Percentiles rank a stretch among this genome's conserved stretches.
Conservation (phyloP, 2,329 filamentous ascomycete species). For the Sclerotinia borealis region DNA sequence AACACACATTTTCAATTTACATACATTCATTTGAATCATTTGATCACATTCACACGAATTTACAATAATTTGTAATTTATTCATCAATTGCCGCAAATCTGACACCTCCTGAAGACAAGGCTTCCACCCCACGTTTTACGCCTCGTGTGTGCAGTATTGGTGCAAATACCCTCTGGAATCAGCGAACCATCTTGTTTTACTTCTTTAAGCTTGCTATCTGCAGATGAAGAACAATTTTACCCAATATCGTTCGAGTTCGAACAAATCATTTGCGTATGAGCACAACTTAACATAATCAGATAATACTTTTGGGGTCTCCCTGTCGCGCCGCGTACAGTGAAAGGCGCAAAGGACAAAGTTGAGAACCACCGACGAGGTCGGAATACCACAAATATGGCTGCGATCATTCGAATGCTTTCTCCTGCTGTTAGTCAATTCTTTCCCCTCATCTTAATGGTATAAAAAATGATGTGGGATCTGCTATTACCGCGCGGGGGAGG, state of each 20-base stretch:
- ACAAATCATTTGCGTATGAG: constrained; percentile 8
- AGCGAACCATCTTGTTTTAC: background rate
- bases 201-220: background rate
- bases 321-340: background rate
- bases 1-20: background rate
- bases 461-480: background rate
- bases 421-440: constrained; percentile 7
- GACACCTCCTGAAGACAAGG: constrained; percentile 9
- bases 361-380: background rate
- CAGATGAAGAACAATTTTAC: constrained; percentile 4
- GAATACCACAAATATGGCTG: constrained; percentile 1
- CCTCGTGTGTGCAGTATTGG: constrained; percentile 9
- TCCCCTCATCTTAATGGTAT: background rate
- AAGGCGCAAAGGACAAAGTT: background rate
- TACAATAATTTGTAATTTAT: background rate
- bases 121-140: constrained; percentile 11
- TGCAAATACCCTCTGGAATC: background rate
- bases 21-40: background rate
- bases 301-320: background rate
- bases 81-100: background rate
- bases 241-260: background rate
- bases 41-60: background rate
- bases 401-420: constrained; percentile 11
- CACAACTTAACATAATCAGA: background rate
- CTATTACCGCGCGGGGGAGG: background rate